A percentile compares a stretch with the other conserved stretches of the same genome.
Evolutionary conservation across 2,329 filamentous ascomycete genomes (phyloP).

Genomic region (Rutstroemia sydowiana): DNA sequence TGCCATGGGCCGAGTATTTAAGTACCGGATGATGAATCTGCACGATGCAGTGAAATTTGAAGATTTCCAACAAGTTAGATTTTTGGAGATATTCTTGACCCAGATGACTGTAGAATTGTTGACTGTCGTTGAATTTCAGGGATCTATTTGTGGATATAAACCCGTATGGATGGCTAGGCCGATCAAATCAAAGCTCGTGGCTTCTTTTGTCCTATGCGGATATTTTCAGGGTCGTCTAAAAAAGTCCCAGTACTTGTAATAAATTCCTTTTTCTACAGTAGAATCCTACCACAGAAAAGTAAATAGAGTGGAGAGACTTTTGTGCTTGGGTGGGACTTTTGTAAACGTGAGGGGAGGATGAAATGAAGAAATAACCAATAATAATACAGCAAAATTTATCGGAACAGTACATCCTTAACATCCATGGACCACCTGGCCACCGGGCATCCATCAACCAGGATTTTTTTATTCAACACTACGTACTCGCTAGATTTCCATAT

Average conservation of each 20-base stretch:
- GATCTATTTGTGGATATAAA: neutral
- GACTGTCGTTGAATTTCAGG: slow-evolving; percentile 4
- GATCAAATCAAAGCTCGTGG: slow-evolving; percentile 3
- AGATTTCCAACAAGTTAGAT: neutral
- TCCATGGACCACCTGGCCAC: too few relatives aligned
- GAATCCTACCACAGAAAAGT: neutral
- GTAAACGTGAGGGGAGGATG: neutral
- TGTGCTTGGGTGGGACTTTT: neutral
- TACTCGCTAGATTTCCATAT: neutral
- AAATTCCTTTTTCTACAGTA: neutral
- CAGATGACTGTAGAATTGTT: neutral
- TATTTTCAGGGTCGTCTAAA: neutral
- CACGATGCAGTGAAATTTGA: neutral
- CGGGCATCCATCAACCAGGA: neutral
- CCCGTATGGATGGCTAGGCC: neutral
- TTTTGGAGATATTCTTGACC: neutral
- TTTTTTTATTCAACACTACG: neutral
- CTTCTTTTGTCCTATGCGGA: neutral
- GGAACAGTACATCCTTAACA: neutral
- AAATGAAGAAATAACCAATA: neutral
- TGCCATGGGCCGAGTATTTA: neutral
- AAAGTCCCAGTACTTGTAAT: neutral
- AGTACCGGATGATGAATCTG: neutral
- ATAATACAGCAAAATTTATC: too few relatives aligned
- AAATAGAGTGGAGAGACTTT: neutral